phyloP scores from a whole-genome alignment of 352 stramenopile species.

The Pythium apleroticum region DNA sequence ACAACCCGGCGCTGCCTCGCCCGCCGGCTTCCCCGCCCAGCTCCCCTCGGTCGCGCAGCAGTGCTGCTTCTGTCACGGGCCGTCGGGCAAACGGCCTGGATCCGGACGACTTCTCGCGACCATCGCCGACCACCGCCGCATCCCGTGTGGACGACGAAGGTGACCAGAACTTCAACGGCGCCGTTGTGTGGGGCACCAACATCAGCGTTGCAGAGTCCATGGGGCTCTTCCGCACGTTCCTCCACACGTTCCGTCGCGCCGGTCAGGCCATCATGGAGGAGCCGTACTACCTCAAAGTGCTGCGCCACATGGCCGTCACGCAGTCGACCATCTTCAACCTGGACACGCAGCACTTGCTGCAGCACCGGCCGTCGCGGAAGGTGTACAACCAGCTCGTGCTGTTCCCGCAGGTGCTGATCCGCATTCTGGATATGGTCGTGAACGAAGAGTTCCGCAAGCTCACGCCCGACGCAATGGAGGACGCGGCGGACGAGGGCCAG shows the following conservation, averaged over 20 bases:
- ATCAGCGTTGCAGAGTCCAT: conserved; percentile 93
- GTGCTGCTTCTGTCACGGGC: conserved; percentile 11
- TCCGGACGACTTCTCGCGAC: conserved; percentile 31
- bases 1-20: conserved; percentile 40
- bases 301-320: conserved; percentile 75
- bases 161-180: conserved; percentile 66
- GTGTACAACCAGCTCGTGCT: conserved; percentile 97
- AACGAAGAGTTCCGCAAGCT: conserved; percentile 85
- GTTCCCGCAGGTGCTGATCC: conserved; percentile 95
- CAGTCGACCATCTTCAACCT: conserved; percentile 89
- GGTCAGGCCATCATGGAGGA: conserved; percentile 40
- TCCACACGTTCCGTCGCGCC: conserved; percentile 77
- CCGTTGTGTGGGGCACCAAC: conserved; percentile 94
- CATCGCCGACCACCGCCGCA: conserved; percentile 7
- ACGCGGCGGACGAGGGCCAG: conserved; percentile 50
- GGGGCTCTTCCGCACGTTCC: conserved; percentile 86
- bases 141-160: conserved; percentile 6
- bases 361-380: conserved; percentile 73
- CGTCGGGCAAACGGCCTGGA: conserved; percentile 13
- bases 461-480: conserved; percentile 40
- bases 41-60: conserved; percentile 51
- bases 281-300: conserved; percentile 76
- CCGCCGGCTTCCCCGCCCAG: conserved; percentile 64
- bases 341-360: conserved; percentile 89
- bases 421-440: conserved; percentile 96